A percentile compares a stretch with the other conserved stretches of the same genome.
Evolutionary conservation across 225 moss, liverwort and hornwort species (phyloP).

Genomic region (Straminergon stramineum): DNA sequence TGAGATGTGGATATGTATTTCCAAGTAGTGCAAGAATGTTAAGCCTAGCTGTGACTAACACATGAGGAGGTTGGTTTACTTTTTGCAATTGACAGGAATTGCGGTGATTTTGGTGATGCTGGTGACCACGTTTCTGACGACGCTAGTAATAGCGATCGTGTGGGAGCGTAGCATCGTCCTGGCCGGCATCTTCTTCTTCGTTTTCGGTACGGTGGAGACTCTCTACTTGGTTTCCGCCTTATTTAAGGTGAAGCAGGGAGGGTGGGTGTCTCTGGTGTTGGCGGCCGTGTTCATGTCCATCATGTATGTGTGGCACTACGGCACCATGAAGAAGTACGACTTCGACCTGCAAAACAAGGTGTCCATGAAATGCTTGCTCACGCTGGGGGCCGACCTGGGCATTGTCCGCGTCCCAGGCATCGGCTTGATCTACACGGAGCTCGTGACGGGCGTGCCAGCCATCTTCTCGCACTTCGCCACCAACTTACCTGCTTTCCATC

Average conservation of each 20-base stretch:
- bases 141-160: slow-evolving; percentile 71
- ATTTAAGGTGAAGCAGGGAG: slow-evolving; percentile 62
- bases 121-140: slow-evolving; percentile 72
- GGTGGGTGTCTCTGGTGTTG: slow-evolving; percentile 72
- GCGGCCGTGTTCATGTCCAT: slow-evolving; percentile 34
- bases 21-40: neutral
- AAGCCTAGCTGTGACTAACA: neutral
- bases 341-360: slow-evolving; percentile 43
- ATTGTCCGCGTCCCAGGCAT: slow-evolving; percentile 52
- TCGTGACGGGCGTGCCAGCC: slow-evolving; percentile 47
- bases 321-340: slow-evolving; percentile 34
- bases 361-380: slow-evolving; percentile 42
- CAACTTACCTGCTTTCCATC: slow-evolving; percentile 46
- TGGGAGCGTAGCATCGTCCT: slow-evolving; percentile 50
- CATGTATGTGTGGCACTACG: slow-evolving; percentile 52
- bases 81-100: slow-evolving; percentile 36
- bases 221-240: slow-evolving; percentile 56
- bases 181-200: slow-evolving; percentile 29
- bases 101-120: slow-evolving; percentile 78
- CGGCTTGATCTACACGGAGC: slow-evolving; percentile 53
- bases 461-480: slow-evolving; percentile 48
- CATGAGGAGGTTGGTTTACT: neutral
- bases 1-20: neutral
- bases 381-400: slow-evolving; percentile 31
- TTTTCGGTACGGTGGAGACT: slow-evolving; percentile 55